These are phyloP conservation scores for Nicotiana knightiana DNA, from an alignment of 257 asterid genomes.

Conservation along the genomic window DNA sequence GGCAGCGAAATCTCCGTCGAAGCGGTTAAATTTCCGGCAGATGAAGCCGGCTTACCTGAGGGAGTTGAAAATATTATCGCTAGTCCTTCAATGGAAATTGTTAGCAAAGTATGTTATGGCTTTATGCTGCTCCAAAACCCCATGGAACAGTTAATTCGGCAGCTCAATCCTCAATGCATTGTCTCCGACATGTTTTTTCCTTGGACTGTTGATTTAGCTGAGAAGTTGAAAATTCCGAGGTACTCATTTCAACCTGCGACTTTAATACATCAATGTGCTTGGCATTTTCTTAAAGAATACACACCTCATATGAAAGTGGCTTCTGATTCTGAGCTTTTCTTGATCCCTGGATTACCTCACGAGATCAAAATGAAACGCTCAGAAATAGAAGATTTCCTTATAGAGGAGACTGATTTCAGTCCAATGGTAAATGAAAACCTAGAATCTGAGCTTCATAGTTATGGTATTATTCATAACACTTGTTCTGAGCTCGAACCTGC, in stretches of 20 bases:
- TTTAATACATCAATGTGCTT: background rate
- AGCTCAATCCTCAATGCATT: background rate
- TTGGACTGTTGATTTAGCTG: background rate
- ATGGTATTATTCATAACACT: background rate
- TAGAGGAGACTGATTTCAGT: background rate
- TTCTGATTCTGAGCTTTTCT: background rate
- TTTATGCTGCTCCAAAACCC: background rate
- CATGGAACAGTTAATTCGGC: background rate
- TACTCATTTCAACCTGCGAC: background rate
- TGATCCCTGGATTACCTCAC: background rate
- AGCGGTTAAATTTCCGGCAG: background rate
- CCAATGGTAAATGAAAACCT: background rate
- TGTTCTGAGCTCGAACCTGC: constrained; percentile 1
- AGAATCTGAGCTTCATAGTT: background rate
- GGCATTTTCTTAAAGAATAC: background rate
- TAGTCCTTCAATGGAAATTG: background rate
- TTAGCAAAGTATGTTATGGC: background rate
- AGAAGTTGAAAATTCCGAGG: background rate
- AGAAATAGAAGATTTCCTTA: background rate
- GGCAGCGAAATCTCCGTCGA: background rate
- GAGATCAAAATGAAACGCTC: background rate
- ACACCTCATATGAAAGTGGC: background rate
- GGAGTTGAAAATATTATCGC: background rate
- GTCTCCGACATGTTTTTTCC: background rate
- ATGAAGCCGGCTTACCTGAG: background rate